phyloP scores from a whole-genome alignment of 2,329 filamentous ascomycete species.

The Tolypocladium nubicola region DNA sequence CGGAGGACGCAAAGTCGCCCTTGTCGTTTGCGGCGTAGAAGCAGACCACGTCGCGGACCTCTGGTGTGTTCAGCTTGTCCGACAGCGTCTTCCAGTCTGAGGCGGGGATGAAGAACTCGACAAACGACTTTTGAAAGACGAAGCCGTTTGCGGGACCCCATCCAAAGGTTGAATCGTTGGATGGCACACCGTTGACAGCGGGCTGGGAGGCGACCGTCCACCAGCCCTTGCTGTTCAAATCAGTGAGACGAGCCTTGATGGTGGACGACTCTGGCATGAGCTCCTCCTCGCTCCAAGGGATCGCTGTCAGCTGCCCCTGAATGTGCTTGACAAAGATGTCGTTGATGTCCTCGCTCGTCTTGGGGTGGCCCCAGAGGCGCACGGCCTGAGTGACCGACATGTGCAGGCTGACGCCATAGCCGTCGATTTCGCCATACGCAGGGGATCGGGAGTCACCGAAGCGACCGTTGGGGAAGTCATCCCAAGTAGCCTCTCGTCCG shows the following conservation, averaged over 20 bases:
- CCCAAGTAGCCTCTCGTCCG: slow-evolving; percentile 93
- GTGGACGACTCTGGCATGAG: slow-evolving; percentile 73
- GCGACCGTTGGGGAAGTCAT: slow-evolving; percentile 92
- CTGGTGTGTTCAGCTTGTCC: slow-evolving; percentile 46
- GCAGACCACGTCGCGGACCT: slow-evolving; percentile 57
- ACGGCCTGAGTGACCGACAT: slow-evolving; percentile 78
- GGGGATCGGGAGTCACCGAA: slow-evolving; percentile 91
- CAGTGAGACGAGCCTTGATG: slow-evolving; percentile 66
- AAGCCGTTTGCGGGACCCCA: slow-evolving; percentile 92
- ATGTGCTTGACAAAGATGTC: slow-evolving; percentile 74
- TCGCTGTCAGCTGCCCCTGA: slow-evolving; percentile 64
- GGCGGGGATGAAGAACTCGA: slow-evolving; percentile 82
- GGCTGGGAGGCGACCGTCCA: slow-evolving; percentile 96
- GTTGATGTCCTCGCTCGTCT: slow-evolving; percentile 60
- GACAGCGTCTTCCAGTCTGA: slow-evolving; percentile 61
- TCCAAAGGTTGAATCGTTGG: slow-evolving; percentile 69
- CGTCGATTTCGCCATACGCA: slow-evolving; percentile 92
- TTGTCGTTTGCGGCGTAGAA: slow-evolving; percentile 77
- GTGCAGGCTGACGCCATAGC: slow-evolving; percentile 94
- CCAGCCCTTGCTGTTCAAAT: slow-evolving; percentile 74
- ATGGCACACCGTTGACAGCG: slow-evolving; percentile 76
- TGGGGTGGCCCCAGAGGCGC: slow-evolving; percentile 75
- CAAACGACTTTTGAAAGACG: slow-evolving; percentile 96
- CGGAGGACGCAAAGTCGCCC: slow-evolving; percentile 70
- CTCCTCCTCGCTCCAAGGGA: slow-evolving; percentile 91